A percentile compares a stretch with the other conserved stretches of the same genome.
phyloP scores from a whole-genome alignment of 129 eudicot genomes.

The Logfia minima region DNA sequence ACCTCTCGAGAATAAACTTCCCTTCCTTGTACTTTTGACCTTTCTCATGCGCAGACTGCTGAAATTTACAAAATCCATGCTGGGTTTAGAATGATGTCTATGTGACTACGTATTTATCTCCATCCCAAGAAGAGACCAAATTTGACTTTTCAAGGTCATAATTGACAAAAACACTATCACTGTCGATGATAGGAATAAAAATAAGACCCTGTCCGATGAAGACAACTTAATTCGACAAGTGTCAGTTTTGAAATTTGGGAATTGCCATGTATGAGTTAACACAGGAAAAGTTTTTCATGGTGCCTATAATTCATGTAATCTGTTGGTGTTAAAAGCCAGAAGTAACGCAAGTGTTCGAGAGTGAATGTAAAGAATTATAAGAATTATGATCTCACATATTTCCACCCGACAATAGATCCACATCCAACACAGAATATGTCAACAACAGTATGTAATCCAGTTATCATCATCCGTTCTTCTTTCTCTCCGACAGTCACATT shows the following conservation, averaged over 20 bases:
- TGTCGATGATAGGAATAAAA: background rate
- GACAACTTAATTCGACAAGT: no score
- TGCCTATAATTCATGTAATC: background rate
- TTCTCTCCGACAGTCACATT: conserved; percentile 69
- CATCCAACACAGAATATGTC: conserved; percentile 87
- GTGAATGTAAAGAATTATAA: background rate
- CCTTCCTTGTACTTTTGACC: conserved; percentile 80
- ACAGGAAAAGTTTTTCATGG: background rate
- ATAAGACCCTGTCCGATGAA: no score
- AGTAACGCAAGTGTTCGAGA: background rate
- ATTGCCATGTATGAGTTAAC: no score
- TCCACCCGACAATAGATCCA: conserved; percentile 86
- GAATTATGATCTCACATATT: conserved; percentile 55
- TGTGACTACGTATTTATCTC: background rate
- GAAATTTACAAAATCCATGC: conserved; percentile 17
- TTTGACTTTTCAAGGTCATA: background rate
- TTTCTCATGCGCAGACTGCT: conserved; percentile 73
- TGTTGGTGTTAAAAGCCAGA: background rate
- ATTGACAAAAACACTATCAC: background rate
- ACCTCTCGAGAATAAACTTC: conserved; percentile 75
- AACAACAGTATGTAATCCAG: conserved; percentile 79
- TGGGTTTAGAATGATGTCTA: background rate
- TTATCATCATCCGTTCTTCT: conserved; percentile 87
- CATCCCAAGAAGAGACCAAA: background rate
- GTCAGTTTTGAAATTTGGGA: no score